A percentile compares a stretch with the other conserved stretches of the same genome.
Conservation (phyloP, 2,329 filamentous ascomycete genomes). For the Fusarium sp. region DNA sequence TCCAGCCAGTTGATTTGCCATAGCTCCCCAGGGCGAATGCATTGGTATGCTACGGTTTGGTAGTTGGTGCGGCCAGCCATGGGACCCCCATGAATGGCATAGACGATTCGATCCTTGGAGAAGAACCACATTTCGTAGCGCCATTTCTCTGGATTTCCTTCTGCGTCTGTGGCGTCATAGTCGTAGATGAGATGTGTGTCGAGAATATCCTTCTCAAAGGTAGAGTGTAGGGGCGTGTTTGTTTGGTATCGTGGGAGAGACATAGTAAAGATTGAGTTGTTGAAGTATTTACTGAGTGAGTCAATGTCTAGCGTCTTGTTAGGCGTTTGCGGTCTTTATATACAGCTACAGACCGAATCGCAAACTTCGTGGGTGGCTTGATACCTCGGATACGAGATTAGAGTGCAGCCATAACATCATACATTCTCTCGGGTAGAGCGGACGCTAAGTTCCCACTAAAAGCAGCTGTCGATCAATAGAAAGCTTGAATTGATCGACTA, state of each 20-base stretch:
- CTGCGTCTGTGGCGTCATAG: slow-evolving; percentile 61
- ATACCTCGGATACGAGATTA: not conserved
- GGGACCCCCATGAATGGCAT: slow-evolving; percentile 70
- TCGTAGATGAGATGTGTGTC: slow-evolving; percentile 69
- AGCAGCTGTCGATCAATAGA: slow-evolving; percentile 2
- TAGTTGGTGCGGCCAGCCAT: slow-evolving; percentile 68
- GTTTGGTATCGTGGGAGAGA: slow-evolving; percentile 43
- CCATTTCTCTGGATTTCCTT: slow-evolving; percentile 69
- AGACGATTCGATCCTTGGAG: slow-evolving; percentile 66
- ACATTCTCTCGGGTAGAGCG: slow-evolving; percentile 22
- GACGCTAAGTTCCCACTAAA: slow-evolving; percentile 20
- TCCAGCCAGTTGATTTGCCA: slow-evolving; percentile 73
- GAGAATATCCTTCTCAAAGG: slow-evolving; percentile 61
- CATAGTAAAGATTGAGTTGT: slow-evolving; percentile 16
- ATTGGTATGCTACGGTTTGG: slow-evolving; percentile 68
- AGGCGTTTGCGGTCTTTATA: not conserved
- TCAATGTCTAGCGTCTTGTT: rapidly evolving
- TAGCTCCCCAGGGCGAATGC: slow-evolving; percentile 67
- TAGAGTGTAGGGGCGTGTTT: slow-evolving; percentile 45
- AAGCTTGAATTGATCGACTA: not conserved
- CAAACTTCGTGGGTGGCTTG: not conserved
- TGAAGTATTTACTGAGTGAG: not conserved
- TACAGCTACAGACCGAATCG: not conserved
- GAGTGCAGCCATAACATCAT: slow-evolving; percentile 11
- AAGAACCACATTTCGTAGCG: slow-evolving; percentile 73